Conservation (phyloP, 2,329 filamentous ascomycete species). For the Aspergillus sp. region DNA sequence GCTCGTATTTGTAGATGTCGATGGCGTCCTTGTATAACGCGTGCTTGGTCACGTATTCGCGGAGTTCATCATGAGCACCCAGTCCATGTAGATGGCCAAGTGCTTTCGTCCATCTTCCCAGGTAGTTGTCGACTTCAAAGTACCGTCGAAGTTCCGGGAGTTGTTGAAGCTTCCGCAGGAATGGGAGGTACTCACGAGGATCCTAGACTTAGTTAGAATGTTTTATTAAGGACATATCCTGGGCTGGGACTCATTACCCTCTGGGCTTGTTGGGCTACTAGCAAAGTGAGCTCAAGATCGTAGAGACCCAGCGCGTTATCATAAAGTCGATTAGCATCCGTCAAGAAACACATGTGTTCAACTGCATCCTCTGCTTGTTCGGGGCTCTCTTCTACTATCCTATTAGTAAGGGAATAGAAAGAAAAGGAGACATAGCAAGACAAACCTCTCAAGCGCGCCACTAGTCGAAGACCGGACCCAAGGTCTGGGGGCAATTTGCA, state of each 20-base stretch:
- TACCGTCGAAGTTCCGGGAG: constrained; percentile 68
- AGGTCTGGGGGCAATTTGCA: constrained; percentile 91
- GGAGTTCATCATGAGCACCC: constrained; percentile 73
- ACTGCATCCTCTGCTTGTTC: constrained; percentile 82
- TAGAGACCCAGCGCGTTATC: constrained; percentile 89
- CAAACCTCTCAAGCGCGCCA: constrained; percentile 65
- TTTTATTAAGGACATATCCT: background rate
- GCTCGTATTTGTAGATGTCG: constrained; percentile 79
- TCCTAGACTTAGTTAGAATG: constrained; percentile 53
- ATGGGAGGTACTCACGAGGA: constrained; percentile 91
- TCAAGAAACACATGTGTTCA: constrained; percentile 96
- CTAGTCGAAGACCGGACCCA: constrained; percentile 76
- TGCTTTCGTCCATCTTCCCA: constrained; percentile 74
- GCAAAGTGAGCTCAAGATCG: constrained; percentile 81
- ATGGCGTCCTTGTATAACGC: constrained; percentile 75
- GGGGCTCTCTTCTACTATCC: constrained; percentile 56
- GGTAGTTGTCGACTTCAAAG: constrained; percentile 86
- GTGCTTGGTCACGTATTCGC: constrained; percentile 76
- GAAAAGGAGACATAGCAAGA: background rate
- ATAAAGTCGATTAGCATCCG: constrained; percentile 88
- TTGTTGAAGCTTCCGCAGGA: constrained; percentile 81
- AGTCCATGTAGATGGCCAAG: constrained; percentile 72
- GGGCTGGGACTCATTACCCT: constrained; percentile 49
- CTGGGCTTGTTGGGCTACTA: constrained; percentile 94
- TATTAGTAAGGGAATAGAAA: constrained; percentile 15